phyloP scores from a whole-genome alignment of 202 grass and related monocot species.

The Setaria viridis region DNA sequence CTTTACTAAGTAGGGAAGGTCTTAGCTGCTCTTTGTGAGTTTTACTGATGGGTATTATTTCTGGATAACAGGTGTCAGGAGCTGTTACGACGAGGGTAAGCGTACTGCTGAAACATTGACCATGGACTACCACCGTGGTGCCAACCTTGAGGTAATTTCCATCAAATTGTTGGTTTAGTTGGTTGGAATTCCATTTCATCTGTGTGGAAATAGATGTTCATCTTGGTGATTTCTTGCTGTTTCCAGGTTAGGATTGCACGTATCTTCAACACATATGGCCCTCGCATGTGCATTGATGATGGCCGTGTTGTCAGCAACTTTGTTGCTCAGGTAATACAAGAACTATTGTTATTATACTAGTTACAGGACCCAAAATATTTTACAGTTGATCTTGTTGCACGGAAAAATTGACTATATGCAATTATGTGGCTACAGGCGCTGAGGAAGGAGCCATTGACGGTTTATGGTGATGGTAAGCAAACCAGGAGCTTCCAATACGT shows the following conservation, averaged over 20 bases:
- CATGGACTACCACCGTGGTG: slow-evolving; percentile 93
- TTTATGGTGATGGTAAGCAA: slow-evolving; percentile 92
- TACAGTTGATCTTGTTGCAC: background rate
- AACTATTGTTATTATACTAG: background rate
- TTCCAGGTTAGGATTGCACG: slow-evolving; percentile 81
- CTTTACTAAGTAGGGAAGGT: slow-evolving; percentile 14
- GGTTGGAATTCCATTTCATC: background rate
- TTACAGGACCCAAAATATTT: background rate
- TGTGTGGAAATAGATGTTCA: background rate
- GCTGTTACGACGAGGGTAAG: slow-evolving; percentile 88
- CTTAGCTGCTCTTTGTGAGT: slow-evolving; percentile 15
- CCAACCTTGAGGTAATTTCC: slow-evolving; percentile 68
- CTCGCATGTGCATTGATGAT: slow-evolving; percentile 94
- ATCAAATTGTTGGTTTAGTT: slow-evolving; percentile 6
- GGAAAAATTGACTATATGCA: slow-evolving; percentile 42
- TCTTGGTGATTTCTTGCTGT: slow-evolving; percentile 25
- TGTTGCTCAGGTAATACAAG: slow-evolving; percentile 70
- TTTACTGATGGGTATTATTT: slow-evolving; percentile 42
- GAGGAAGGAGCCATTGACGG: slow-evolving; percentile 86
- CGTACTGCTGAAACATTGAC: slow-evolving; percentile 88
- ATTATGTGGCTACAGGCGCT: slow-evolving; percentile 56
- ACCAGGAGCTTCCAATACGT: slow-evolving; percentile 96
- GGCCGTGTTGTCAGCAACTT: slow-evolving; percentile 95
- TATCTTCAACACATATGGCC: slow-evolving; percentile 91
- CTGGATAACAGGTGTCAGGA: slow-evolving; percentile 68